These are phyloP conservation scores for Rhodotorula sp. DNA, from an alignment of 1,284 basidiomycete genomes.

Conservation along the genomic window DNA sequence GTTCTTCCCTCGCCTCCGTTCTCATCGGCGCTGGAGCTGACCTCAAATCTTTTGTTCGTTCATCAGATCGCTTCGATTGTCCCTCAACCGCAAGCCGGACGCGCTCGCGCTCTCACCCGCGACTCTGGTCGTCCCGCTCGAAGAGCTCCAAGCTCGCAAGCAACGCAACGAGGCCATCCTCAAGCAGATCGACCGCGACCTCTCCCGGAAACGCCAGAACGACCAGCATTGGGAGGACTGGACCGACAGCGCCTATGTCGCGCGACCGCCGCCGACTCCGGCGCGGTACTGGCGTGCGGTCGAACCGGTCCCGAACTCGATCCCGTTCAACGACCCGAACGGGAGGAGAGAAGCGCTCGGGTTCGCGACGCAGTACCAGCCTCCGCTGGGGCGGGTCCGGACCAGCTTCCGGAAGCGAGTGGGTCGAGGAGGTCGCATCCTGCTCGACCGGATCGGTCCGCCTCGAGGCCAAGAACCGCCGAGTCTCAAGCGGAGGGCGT, in stretches of 20 bases:
- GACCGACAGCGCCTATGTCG: conserved; percentile 59
- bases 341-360: conserved; percentile 32
- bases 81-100: conserved; percentile 56
- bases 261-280: conserved; percentile 47
- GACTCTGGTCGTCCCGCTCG: conserved; percentile 53
- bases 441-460: conserved; percentile 66
- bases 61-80: conserved; percentile 34
- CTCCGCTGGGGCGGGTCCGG: conserved; percentile 43
- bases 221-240: conserved; percentile 83
- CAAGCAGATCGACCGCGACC: conserved; percentile 64
- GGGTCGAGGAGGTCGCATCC: conserved; percentile 76
- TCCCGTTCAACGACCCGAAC: conserved; percentile 13
- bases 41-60: not conserved
- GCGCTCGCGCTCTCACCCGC: conserved; percentile 51
- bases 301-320: conserved; percentile 38
- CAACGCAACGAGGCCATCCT: conserved; percentile 65
- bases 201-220: conserved; percentile 60
- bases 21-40: not conserved
- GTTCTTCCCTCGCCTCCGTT: conserved; percentile 39
- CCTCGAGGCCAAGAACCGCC: conserved; percentile 13
- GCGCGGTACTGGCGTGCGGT: conserved; percentile 45
- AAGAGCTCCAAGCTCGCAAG: conserved; percentile 41
- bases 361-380: conserved; percentile 38
- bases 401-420: conserved; percentile 68
- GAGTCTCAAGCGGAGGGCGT: not conserved